Percentiles rank a stretch among this genome's conserved stretches.
Conservation (phyloP, 2,329 filamentous ascomycete genomes). For the Zymoseptoria brevis region DNA sequence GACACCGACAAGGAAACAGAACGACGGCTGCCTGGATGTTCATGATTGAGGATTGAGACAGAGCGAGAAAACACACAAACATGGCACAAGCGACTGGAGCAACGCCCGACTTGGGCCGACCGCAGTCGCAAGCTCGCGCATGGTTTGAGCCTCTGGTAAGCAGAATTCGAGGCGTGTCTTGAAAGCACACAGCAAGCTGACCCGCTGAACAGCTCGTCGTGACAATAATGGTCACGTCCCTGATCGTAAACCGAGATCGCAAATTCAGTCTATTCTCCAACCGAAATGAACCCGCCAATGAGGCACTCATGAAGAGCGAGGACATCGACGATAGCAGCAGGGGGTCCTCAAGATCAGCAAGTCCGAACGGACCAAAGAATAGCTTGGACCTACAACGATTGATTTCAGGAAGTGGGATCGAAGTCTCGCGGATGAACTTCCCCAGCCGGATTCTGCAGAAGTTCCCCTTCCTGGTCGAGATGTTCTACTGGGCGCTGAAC, state of each 20-base stretch:
- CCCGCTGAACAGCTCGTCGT: constrained; percentile 31
- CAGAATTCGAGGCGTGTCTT: not conserved
- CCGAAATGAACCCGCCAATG: constrained; percentile 9
- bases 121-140: constrained; percentile 19
- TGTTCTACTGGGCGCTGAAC: constrained; percentile 66
- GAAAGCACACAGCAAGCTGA: constrained; percentile 6
- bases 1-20: not conserved
- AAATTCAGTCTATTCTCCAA: constrained; percentile 26
- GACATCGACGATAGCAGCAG: constrained; percentile 11
- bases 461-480: constrained; percentile 62
- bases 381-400: constrained; percentile 46
- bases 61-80: not conserved
- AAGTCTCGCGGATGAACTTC: constrained; percentile 31
- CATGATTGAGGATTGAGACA: not conserved
- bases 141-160: constrained; percentile 24
- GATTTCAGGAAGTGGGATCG: constrained; percentile 43
- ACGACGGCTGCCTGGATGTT: not conserved
- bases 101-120: constrained; percentile 17
- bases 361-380: constrained; percentile 34
- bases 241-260: constrained; percentile 34
- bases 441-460: constrained; percentile 59
- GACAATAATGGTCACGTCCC: constrained; percentile 35
- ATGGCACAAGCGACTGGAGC: constrained; percentile 2
- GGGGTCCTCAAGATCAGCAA: constrained; percentile 22
- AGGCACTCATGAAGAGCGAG: constrained; percentile 15